Evolutionary conservation across 768 basidiomycete species (phyloP), one percentile per base, ranked within the genome.

Genomic region (Phaffia australis): DNA sequence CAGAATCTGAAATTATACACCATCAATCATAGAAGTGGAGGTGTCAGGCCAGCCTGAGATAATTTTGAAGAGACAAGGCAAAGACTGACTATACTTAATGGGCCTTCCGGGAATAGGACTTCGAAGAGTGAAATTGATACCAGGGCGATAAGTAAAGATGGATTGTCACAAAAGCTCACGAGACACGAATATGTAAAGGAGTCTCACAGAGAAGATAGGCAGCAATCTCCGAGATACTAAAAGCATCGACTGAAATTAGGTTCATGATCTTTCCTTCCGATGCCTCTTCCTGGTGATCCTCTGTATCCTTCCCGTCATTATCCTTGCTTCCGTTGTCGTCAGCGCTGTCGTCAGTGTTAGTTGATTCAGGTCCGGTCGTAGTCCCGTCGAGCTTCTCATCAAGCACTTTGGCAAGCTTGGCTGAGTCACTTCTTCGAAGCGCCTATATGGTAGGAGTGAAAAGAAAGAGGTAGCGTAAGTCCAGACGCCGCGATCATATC

Each of bases 391-490:
- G 46, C 21, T 46, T 46, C 21, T 25, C n/a, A 23, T 60, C 59
- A 21, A 66, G 57, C 16, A 50, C 65, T 25, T 63, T 73, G 60
- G 73, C 69, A 2, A 69, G 68, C n/a, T 75, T 76, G 32, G 77
- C 73, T 32, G 74, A 69, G 67, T 79, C 78, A 35, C 75, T 73
- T 23, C 78, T 69, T 25, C 77, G 73, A 0, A 79, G 73, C 0
- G 78, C 77, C 68, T 79, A 50, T 0, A 4, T 16, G 18, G 49
- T 2, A 32, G 16, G 21, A 50, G 5, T 0, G 19, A 8, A 52
- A 21, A 5, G 50, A 63, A 16, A 29, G 4, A 11, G 11, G 35
- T 11, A 42, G 11, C 6, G 35, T 42, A 42, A 42, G 11, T 11
- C 11, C 11, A 11, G 11, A 11, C 35, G 11, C 11, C 35, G 4